These are phyloP conservation scores for Macrocybe sp. DNA, from an alignment of 1,284 basidiomycete genomes.

Conservation along the genomic window DNA sequence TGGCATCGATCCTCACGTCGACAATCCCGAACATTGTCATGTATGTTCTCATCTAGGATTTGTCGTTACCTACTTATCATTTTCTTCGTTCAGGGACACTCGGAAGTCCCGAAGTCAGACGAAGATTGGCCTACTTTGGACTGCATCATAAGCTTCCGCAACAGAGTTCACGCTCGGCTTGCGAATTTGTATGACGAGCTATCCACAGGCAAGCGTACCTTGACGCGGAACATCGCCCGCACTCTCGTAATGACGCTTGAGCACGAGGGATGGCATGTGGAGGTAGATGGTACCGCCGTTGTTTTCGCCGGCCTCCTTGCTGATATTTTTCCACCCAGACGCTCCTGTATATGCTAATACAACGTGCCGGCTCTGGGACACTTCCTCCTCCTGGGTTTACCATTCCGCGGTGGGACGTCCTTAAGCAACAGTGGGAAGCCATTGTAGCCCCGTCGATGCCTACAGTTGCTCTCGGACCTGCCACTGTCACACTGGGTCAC, in stretches of 20 bases:
- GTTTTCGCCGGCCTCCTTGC: constrained; percentile 9
- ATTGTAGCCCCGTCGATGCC: constrained; percentile 31
- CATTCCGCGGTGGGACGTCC: constrained; percentile 64
- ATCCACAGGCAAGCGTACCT: constrained; percentile 43
- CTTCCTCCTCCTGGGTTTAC: constrained; percentile 74
- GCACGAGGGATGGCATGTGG: constrained; percentile 85
- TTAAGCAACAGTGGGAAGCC: constrained; percentile 55
- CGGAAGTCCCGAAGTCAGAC: constrained; percentile 77
- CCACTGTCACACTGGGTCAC: constrained; percentile 67
- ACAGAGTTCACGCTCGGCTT: constrained; percentile 73
- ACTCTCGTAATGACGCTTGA: constrained; percentile 83
- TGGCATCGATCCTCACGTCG: constrained; percentile 92
- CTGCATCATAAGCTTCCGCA: constrained; percentile 74
- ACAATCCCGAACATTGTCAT: constrained; percentile 82
- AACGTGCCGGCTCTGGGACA: constrained; percentile 67
- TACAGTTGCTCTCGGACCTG: constrained; percentile 50
- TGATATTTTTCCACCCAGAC: constrained; percentile 47
- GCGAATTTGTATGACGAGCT: constrained; percentile 65
- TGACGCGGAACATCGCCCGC: constrained; percentile 67
- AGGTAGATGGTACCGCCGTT: constrained; percentile 39
- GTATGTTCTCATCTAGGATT: constrained; percentile 31
- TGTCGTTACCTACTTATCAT: background rate
- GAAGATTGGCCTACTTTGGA: constrained; percentile 85
- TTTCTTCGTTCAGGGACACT: constrained; percentile 53
- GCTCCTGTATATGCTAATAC: constrained; percentile 88